Percentiles rank a stretch among this genome's conserved stretches.
Evolutionary conservation across 2,329 filamentous ascomycete species (phyloP).

Genomic region (Pseudogymnoascus sp.): DNA sequence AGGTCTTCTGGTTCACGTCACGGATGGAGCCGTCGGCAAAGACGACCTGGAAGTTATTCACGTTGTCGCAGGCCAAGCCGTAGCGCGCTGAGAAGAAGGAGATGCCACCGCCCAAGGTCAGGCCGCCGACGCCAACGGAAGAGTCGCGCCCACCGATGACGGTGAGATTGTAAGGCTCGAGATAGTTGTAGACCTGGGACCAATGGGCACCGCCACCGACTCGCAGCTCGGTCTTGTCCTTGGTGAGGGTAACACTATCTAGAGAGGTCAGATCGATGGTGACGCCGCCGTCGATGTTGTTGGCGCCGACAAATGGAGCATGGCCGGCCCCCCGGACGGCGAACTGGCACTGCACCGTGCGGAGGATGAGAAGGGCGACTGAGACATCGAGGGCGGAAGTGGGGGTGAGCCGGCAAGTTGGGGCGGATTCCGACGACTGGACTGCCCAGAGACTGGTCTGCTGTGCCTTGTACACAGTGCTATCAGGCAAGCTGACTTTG

Average conservation of each 20-base stretch:
- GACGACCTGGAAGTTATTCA: slow-evolving; percentile 11
- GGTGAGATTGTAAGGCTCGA: slow-evolving; percentile 25
- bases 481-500: neutral
- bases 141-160: slow-evolving; percentile 31
- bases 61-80: neutral
- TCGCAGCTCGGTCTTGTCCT: slow-evolving; percentile 21
- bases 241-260: slow-evolving; percentile 15
- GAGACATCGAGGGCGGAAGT: slow-evolving; percentile 20
- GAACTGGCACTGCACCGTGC: slow-evolving; percentile 33
- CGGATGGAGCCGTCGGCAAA: neutral
- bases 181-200: slow-evolving; percentile 29
- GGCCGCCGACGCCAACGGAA: slow-evolving; percentile 32
- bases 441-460: neutral
- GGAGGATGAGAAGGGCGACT: slow-evolving; percentile 9
- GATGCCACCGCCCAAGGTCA: slow-evolving; percentile 28
- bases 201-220: slow-evolving; percentile 32
- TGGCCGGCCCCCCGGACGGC: slow-evolving; percentile 50
- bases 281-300: slow-evolving; percentile 38
- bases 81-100: slow-evolving; percentile 13
- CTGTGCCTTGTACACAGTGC: neutral
- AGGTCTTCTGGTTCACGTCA: slow-evolving; percentile 14
- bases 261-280: slow-evolving; percentile 37
- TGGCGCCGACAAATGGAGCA: slow-evolving; percentile 45
- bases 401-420: slow-evolving; percentile 24
- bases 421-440: slow-evolving; percentile 6